phyloP scores from a whole-genome alignment of 164 flowering plant species.

The Stephania cephalantha region DNA sequence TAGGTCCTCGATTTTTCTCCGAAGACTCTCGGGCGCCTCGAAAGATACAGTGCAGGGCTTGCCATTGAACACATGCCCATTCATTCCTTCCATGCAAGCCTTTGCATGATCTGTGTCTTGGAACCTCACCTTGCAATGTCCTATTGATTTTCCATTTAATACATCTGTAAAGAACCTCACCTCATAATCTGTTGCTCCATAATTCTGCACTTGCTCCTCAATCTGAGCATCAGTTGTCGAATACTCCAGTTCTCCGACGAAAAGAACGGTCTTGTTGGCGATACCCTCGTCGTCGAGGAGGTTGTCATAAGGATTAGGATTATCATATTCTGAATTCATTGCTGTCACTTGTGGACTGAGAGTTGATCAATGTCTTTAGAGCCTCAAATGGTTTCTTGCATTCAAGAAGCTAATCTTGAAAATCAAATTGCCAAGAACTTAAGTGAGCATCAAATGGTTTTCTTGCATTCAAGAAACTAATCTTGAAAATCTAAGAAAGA shows the following conservation, averaged over 20 bases:
- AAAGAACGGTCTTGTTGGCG: slow-evolving; percentile 67
- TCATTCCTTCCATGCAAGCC: slow-evolving; percentile 87
- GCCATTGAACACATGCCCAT: slow-evolving; percentile 77
- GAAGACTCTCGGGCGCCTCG: slow-evolving; percentile 60
- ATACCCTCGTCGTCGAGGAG: slow-evolving; percentile 65
- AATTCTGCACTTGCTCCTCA: slow-evolving; percentile 58
- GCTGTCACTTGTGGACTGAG: too few species aligned
- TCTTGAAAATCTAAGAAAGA: neutral
- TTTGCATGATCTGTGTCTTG: slow-evolving; percentile 59
- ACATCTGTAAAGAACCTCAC: slow-evolving; percentile 74
- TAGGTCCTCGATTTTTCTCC: slow-evolving; percentile 45
- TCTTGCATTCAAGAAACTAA: neutral
- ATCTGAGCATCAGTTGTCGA: slow-evolving; percentile 88
- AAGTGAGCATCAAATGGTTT: too few species aligned
- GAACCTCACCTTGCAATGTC: slow-evolving; percentile 84
- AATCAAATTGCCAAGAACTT: too few species aligned
- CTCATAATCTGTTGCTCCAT: slow-evolving; percentile 56
- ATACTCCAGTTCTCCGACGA: slow-evolving; percentile 86
- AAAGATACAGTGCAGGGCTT: slow-evolving; percentile 73
- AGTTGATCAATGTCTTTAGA: too few species aligned
- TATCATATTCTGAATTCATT: too few species aligned
- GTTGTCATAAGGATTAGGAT: too few species aligned
- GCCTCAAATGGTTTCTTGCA: too few species aligned
- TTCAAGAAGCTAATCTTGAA: too few species aligned
- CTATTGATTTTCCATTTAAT: slow-evolving; percentile 86